A percentile compares a stretch with the other conserved stretches of the same genome.
These are phyloP conservation scores for Penicillium hordei DNA, from an alignment of 2,329 filamentous ascomycete species.

Conservation along the genomic window DNA sequence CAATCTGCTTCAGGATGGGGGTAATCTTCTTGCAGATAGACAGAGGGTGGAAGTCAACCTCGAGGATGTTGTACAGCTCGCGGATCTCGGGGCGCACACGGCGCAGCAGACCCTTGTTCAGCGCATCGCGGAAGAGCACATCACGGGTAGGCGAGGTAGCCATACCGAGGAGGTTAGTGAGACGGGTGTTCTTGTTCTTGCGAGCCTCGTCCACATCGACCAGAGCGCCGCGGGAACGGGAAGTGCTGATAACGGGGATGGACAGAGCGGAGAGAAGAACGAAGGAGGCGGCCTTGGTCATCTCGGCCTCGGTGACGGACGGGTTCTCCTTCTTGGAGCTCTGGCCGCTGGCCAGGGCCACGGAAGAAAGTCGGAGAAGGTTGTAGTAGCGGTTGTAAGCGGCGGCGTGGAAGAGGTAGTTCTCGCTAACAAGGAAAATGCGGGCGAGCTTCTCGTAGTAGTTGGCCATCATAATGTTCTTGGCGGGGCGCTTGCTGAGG, in stretches of 20 bases:
- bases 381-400: slow-evolving; percentile 98
- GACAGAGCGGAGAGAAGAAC: slow-evolving; percentile 91
- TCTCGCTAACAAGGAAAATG: slow-evolving; percentile 98
- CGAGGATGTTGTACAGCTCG: slow-evolving; percentile 96
- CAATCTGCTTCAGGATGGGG: slow-evolving; percentile 90
- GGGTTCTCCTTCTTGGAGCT: slow-evolving; percentile 94
- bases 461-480: slow-evolving; percentile 99
- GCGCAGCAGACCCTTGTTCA: slow-evolving; percentile 91
- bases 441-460: slow-evolving; percentile 99
- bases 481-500: slow-evolving; percentile 94
- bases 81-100: slow-evolving; percentile 92
- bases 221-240: slow-evolving; percentile 89
- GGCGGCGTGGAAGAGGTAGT: slow-evolving; percentile 98
- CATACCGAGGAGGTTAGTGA: slow-evolving; percentile 96
- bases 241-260: slow-evolving; percentile 99
- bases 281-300: slow-evolving; percentile 92
- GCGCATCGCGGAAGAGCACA: slow-evolving; percentile 89
- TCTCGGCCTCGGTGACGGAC: slow-evolving; percentile 79
- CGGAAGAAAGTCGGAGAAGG: slow-evolving; percentile 85
- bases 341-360: slow-evolving; percentile 77
- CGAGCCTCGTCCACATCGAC: slow-evolving; percentile 95
- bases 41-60: slow-evolving; percentile 97
- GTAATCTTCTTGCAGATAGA: slow-evolving; percentile 99
- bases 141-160: slow-evolving; percentile 81
- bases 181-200: slow-evolving; percentile 98